These are phyloP conservation scores for Boletus sp. DNA, from an alignment of 768 basidiomycete genomes.

Conservation along the genomic window DNA sequence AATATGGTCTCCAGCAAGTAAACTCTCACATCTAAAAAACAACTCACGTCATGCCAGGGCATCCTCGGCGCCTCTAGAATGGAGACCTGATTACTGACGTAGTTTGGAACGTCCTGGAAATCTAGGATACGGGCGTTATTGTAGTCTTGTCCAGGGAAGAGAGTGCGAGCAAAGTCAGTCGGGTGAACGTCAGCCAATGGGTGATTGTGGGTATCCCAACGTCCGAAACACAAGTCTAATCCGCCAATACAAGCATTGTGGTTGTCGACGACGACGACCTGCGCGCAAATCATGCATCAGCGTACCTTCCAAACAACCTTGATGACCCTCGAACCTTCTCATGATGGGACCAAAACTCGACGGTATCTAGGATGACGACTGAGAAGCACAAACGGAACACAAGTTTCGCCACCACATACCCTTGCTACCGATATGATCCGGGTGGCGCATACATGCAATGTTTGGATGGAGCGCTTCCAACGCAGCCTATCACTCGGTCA, in stretches of 20 bases:
- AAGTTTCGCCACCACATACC: conserved; percentile 30
- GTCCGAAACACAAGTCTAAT: conserved; percentile 93
- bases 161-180: conserved; percentile 70
- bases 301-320: not conserved
- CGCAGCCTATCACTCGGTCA: conserved; percentile 44
- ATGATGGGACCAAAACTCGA: conserved; percentile 91
- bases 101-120: conserved; percentile 79
- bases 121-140: conserved; percentile 87
- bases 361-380: conserved; percentile 46
- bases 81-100: conserved; percentile 65
- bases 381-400: not conserved
- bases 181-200: conserved; percentile 93
- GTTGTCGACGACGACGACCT: conserved; percentile 84
- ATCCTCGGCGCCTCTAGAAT: conserved; percentile 69
- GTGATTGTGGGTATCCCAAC: conserved; percentile 92
- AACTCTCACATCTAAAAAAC: not conserved
- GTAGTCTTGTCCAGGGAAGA: conserved; percentile 94
- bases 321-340: conserved; percentile 54
- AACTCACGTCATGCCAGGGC: conserved; percentile 94
- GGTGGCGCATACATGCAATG: conserved; percentile 85
- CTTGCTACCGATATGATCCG: conserved; percentile 84
- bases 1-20: not conserved
- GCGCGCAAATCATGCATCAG: not conserved
- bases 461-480: conserved; percentile 85
- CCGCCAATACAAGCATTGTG: conserved; percentile 86